Base-by-base conservation (phyloP, 495 filamentous ascomycete species). In the Daldinia grandis region DNA sequence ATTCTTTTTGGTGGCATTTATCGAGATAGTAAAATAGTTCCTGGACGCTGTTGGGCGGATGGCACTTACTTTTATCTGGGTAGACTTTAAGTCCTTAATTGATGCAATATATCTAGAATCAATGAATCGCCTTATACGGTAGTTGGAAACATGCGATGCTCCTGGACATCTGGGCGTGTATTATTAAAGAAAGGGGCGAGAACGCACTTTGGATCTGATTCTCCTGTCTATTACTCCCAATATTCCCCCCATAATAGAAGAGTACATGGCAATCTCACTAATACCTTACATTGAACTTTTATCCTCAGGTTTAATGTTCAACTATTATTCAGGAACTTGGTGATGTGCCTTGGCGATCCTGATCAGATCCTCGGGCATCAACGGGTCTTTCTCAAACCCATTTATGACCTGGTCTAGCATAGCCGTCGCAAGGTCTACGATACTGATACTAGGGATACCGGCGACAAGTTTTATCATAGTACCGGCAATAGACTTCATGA, bases 341-440 rank as follows among this genome's bases (percentile, higher is more conserved):
- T 21, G 19, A 17, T 40, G 55, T 25, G 8, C 33, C 47, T 54
- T 62, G 15, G 82, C 82, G 68, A 83, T 75, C 62, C 75, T 76
- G 5, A 77, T 69, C 35, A 87, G 68, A 59, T 86, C 82, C n/a
- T 74, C 75, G 61, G 80, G 81, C 49, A 64, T 71, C 19, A 86
- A 60, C 14, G 80, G 74, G 4, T 85, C 80, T 66, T 83, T 82
- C 42, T 78, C 78, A 59, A 84, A 78, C 0, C 85, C 85, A 49
- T 81, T 66, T 4, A 85, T 17, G 19, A 76, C 78, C 57, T 83
- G 79, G 25, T 82, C 70, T 6, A 87, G 28, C 71, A 86, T 74
- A 5, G 78, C 79, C 17, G 80, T 78, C 4, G 82, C 68, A 28
- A 86, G 72, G 44, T 84, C 78, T n/a, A 57, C 66, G 7, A 82